phyloP scores from a whole-genome alignment of 1,139 yeast genomes.

The Magnusiomyces starmeri region DNA sequence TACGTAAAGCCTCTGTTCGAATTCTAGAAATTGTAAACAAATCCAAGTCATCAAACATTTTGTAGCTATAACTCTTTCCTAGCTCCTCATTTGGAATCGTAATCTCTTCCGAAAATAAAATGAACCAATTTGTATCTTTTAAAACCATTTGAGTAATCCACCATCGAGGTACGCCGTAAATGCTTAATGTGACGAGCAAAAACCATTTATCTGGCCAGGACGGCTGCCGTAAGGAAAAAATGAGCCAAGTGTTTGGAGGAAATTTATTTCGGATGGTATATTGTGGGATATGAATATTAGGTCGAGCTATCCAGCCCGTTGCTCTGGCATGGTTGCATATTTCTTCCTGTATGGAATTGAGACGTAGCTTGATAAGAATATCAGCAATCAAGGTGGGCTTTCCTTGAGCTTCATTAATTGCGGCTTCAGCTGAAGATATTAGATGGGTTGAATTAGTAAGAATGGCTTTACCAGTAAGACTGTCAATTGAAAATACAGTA shows the following conservation, averaged over 20 bases:
- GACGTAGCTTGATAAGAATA: conserved; percentile 27
- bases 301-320: conserved; percentile 32
- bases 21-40: conserved; percentile 26
- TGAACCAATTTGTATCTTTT: conserved; percentile 27
- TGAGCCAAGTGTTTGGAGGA: conserved; percentile 21
- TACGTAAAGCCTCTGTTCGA: conserved; percentile 24
- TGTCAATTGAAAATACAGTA: conserved; percentile 29
- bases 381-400: conserved; percentile 24
- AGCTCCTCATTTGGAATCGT: conserved; percentile 19
- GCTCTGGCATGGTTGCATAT: conserved; percentile 29
- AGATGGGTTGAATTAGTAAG: conserved; percentile 30
- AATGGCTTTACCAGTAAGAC: conserved; percentile 30
- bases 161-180: conserved; percentile 26
- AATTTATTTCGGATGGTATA: conserved; percentile 26
- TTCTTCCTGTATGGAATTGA: conserved; percentile 31
- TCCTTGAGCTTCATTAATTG: conserved; percentile 29
- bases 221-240: conserved; percentile 30
- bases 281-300: conserved; percentile 21
- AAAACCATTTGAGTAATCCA: conserved; percentile 29
- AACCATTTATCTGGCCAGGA: conserved; percentile 35
- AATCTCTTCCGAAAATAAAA: conserved; percentile 26
- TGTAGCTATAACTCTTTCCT: conserved; percentile 18
- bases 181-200: conserved; percentile 29
- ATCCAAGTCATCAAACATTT: conserved; percentile 25
- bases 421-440: conserved; percentile 27